Evolutionary conservation across 2,329 filamentous ascomycete genomes (phyloP).

Genomic region (Biscogniauxia marginata): DNA sequence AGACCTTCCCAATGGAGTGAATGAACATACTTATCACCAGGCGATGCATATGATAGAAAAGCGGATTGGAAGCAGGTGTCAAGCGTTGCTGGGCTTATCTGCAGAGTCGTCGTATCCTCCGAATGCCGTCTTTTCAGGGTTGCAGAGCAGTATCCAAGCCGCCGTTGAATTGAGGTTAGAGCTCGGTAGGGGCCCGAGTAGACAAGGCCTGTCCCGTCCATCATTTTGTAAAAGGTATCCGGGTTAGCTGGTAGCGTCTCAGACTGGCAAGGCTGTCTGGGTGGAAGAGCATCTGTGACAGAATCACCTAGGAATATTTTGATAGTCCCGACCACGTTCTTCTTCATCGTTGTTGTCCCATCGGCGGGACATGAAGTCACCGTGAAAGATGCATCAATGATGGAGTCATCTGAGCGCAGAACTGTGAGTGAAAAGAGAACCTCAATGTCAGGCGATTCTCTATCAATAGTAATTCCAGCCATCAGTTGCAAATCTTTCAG

Average conservation of each 20-base stretch:
- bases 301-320: constrained; percentile 33
- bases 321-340: constrained; percentile 35
- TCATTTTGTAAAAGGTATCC: constrained; percentile 41
- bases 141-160: constrained; percentile 36
- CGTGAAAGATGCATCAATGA: constrained; percentile 33
- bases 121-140: constrained; percentile 32
- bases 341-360: constrained; percentile 34
- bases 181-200: constrained; percentile 41
- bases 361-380: constrained; percentile 36
- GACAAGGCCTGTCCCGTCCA: constrained; percentile 36
- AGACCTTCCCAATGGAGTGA: no score
- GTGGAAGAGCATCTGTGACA: constrained; percentile 27
- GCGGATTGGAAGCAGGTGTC: constrained; percentile 43
- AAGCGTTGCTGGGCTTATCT: constrained; percentile 40
- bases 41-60: constrained; percentile 41
- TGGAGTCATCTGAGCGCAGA: not conserved
- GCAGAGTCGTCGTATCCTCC: constrained; percentile 37
- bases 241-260: constrained; percentile 35
- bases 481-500: constrained; percentile 27
- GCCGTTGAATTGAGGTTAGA: constrained; percentile 34
- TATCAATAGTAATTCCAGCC: constrained; percentile 28
- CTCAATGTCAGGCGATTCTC: constrained; percentile 36
- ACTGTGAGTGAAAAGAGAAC: constrained; percentile 35
- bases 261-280: constrained; percentile 16
- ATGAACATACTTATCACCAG: constrained; percentile 37